Base-by-base conservation (phyloP, 169 alveolate genomes). In the Plasmodium inui region DNA sequence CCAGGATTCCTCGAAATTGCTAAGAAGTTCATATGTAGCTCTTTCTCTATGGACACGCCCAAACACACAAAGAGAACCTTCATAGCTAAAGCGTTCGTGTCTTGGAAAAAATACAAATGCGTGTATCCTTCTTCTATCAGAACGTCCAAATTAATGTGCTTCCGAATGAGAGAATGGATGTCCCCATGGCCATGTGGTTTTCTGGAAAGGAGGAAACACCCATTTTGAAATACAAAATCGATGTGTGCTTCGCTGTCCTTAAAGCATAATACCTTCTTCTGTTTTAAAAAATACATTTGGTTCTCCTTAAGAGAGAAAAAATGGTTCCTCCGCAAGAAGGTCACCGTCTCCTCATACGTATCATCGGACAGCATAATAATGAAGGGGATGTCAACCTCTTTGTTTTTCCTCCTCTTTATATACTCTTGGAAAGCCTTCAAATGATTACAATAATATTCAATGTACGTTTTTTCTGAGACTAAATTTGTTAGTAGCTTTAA, bases 161-260 rank as follows among this genome's bases (percentile, higher is more conserved):
- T 95, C 80, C 94, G 95, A n/a, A 98, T 90, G 22, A 98, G 95
- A 70, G 98, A 95, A 89, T 98, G 99, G 32, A 98, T 97, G 92
- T 98, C 99, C 1, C 99, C 99, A 96, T 98, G 99, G 0, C 99
- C 99, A 95, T 98, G 99, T 22, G 99, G 99, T 82, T 98, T 98
- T 6, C 98, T 98, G 30, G 96, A 97, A 46, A 98, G 89, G 28
- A 84, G 22, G 81, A 97, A 96, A 19, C 86, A 82, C 71, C 96
- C 96, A 78, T 88, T 88, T 37, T 95, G 95, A 50, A 86, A 95
- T n/a, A 74, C 89, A 72, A 96, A 61, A 46, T 98, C 98, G 50
- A 98, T 93, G 32, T 92, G 95, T 22, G 98, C 98, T 55, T 98
- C 97, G 81, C 97, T 97, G 84, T 98, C 98, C 32, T 96, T 83